Evolutionary conservation across 1,284 basidiomycete species (phyloP), one percentile per base, ranked within the genome.

Genomic region (Puccinia coronata): DNA sequence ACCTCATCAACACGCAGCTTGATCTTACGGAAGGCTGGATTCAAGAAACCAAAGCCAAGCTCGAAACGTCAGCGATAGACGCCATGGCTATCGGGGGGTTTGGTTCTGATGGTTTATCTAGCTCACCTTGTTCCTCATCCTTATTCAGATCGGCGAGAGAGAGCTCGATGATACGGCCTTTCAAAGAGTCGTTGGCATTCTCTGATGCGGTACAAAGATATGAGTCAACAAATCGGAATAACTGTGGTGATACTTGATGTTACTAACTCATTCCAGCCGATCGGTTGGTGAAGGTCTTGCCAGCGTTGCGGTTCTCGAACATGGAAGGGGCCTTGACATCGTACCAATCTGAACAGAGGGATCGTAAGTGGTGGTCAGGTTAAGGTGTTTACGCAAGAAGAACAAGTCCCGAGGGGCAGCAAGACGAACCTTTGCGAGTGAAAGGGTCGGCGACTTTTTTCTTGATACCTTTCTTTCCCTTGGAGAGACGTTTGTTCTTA

Each of bases 391-490:
- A n/a, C n/a, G n/a, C n/a, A n/a, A n/a, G n/a, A 69, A 70, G n/a
- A 55, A 70, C 36, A 34, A 61, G 12, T 25, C 14, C 51, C 51
- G 5, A 53, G 51, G 23, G 12, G 51, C 28, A 16, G 1, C n/a
- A 31, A 23, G 59, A 83, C 88, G 81, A 78, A 88, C 95, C 96
- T 90, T 99, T 99, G 89, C 96, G 92, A 85, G 96, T 92, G 93
- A 99, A 98, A 85, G 97, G 95, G 91, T 99, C 97, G 85, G 99
- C 95, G 87, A 96, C 94, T 91, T 96, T 96, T 86, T 87, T 87
- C 92, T 96, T 97, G 90, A 97, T 92, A 87, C 96, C 95, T 91
- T 98, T 98, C 92, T 98, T 98, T 87, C 96, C 96, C 90, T 99
- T 99, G 81, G 95, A 96, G 86, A 98, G 92, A 88, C 96, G 93